phyloP scores from a whole-genome alignment of 2,329 filamentous ascomycete species.

The Xylaria polymorpha region DNA sequence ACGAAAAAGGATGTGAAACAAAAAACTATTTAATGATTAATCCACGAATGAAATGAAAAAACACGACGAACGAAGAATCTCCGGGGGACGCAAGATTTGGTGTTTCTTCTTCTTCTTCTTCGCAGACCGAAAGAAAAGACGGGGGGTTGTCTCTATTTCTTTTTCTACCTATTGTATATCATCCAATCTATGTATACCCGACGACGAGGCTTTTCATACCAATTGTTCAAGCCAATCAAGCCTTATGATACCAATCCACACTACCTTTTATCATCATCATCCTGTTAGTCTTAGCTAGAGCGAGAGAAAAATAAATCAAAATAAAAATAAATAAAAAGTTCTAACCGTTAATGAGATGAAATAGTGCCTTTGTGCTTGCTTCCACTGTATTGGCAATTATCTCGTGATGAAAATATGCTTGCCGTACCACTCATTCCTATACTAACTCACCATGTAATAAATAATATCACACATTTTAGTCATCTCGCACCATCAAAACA shows the following conservation, averaged over 20 bases:
- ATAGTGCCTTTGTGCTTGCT: neutral
- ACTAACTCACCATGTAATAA: too few relatives aligned
- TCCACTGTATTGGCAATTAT: too few relatives aligned
- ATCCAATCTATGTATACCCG: slow-evolving; percentile 9
- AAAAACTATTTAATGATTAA: slow-evolving; percentile 28
- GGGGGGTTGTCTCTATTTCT: neutral
- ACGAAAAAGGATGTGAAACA: neutral
- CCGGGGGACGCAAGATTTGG: slow-evolving; percentile 1
- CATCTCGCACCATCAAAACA: neutral
- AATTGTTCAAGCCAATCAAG: too few relatives aligned
- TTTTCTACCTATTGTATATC: slow-evolving; percentile 14
- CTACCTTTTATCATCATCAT: neutral
- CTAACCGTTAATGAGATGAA: neutral
- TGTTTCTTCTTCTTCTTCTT: neutral
- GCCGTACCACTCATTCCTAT: too few relatives aligned
- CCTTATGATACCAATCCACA: slow-evolving; percentile 17
- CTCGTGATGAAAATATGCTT: neutral
- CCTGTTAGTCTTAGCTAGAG: neutral
- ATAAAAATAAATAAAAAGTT: neutral
- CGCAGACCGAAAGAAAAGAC: neutral
- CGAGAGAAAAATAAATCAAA: neutral
- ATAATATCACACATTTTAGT: neutral
- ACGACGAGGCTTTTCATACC: neutral
- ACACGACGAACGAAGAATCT: slow-evolving; percentile 12
- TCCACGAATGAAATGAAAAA: slow-evolving; percentile 27